Evolutionary conservation across 2,329 filamentous ascomycete species (phyloP).

Genomic region (Boeremia exigua): DNA sequence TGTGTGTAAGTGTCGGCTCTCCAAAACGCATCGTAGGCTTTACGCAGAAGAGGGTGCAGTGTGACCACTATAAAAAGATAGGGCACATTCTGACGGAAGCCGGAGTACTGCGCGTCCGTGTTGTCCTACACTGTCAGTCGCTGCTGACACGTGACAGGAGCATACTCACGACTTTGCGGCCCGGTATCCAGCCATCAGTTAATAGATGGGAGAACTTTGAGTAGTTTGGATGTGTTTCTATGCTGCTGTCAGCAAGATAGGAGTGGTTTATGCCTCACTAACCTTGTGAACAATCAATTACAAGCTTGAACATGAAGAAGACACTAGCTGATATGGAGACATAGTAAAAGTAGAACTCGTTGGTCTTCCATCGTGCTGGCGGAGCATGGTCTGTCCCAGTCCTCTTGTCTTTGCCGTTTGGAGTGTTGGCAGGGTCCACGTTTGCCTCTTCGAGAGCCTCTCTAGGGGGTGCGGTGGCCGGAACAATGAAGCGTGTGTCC

Average conservation of each 20-base stretch:
- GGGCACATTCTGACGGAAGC: slow-evolving; percentile 85
- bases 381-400: slow-evolving; percentile 53
- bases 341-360: slow-evolving; percentile 86
- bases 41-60: slow-evolving; percentile 80
- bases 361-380: slow-evolving; percentile 81
- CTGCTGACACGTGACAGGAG: neutral
- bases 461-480: slow-evolving; percentile 68
- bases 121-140: slow-evolving; percentile 67
- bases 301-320: slow-evolving; percentile 90
- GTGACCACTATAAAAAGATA: slow-evolving; percentile 76
- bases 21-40: slow-evolving; percentile 67
- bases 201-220: slow-evolving; percentile 73
- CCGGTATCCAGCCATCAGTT: slow-evolving; percentile 86
- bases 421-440: slow-evolving; percentile 41
- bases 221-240: slow-evolving; percentile 84
- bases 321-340: slow-evolving; percentile 69
- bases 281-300: slow-evolving; percentile 85
- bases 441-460: slow-evolving; percentile 44
- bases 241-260: slow-evolving; percentile 7
- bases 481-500: slow-evolving; percentile 74
- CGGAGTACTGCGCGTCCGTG: slow-evolving; percentile 85
- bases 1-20: slow-evolving; percentile 53
- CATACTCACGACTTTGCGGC: slow-evolving; percentile 78
- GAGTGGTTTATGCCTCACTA: slow-evolving; percentile 26
- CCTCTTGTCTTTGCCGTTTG: slow-evolving; percentile 32